A percentile compares a stretch with the other conserved stretches of the same genome.
Evolutionary conservation across 73 alveolate genomes (phyloP).

Genomic region (Symbiodinium natans): DNA sequence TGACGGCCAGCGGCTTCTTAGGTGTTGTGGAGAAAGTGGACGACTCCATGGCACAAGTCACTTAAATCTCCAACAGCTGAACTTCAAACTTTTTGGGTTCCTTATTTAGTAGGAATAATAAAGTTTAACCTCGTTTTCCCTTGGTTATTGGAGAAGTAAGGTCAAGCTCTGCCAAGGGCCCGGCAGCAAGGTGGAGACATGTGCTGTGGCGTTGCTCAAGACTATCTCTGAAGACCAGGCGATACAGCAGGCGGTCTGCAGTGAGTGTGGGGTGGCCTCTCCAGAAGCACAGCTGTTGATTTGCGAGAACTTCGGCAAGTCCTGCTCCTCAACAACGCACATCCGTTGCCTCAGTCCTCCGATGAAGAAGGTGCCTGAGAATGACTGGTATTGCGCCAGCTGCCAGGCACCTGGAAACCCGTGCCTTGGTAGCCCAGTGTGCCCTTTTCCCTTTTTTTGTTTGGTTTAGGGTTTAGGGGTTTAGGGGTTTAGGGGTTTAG

Average conservation of each 20-base stretch:
- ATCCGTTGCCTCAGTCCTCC: slow-evolving; percentile 52
- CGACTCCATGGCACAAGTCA: background rate
- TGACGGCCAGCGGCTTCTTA: background rate
- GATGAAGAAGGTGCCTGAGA: slow-evolving; percentile 51
- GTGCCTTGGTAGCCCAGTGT: background rate
- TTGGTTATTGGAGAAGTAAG: no score
- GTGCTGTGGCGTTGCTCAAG: background rate
- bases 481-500: no score
- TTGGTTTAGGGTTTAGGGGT: background rate
- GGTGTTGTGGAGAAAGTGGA: background rate
- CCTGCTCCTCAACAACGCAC: slow-evolving; percentile 37
- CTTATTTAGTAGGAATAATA: no score
- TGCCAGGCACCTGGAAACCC: background rate
- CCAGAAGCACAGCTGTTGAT: slow-evolving; percentile 33
- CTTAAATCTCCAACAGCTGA: no score
- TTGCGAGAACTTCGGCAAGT: slow-evolving; percentile 52
- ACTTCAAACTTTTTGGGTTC: no score
- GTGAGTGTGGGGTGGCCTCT: background rate
- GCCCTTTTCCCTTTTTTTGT: no score
- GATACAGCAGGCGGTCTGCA: slow-evolving; percentile 1
- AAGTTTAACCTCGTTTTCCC: no score
- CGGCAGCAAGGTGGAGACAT: background rate
- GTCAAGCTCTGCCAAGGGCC: background rate
- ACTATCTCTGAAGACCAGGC: background rate
- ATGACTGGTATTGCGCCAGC: slow-evolving; percentile 44